These are phyloP conservation scores for Nigrograna mackinnonii DNA, from an alignment of 2,329 filamentous ascomycete genomes.

Conservation along the genomic window DNA sequence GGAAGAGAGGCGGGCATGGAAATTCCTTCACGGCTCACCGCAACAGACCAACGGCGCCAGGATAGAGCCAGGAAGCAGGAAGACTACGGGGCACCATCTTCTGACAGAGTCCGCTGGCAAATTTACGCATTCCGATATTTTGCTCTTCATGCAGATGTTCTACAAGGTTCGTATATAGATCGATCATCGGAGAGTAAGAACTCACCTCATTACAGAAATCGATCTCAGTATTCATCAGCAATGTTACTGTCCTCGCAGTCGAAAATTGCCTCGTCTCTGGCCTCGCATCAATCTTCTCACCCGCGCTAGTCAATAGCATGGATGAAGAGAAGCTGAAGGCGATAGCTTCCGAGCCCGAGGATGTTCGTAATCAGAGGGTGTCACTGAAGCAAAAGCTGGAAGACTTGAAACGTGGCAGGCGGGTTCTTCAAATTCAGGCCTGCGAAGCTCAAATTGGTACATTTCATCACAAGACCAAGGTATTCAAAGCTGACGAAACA, in stretches of 20 bases:
- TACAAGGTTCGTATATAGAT: slow-evolving; percentile 20
- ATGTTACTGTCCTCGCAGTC: slow-evolving; percentile 26
- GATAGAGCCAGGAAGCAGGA: not conserved
- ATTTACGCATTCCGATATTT: slow-evolving; percentile 26
- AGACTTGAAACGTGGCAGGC: no score
- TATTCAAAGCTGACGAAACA: no score
- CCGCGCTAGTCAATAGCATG: slow-evolving; percentile 19
- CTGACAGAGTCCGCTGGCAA: slow-evolving; percentile 23
- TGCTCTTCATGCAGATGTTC: slow-evolving; percentile 28
- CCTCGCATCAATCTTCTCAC: slow-evolving; percentile 22
- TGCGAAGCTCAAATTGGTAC: no score
- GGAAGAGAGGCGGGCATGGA: slow-evolving; percentile 7
- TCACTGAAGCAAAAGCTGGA: no score
- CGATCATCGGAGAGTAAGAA: no score
- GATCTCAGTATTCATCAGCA: slow-evolving; percentile 28
- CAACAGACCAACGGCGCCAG: slow-evolving; percentile 10
- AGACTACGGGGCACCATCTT: slow-evolving; percentile 1
- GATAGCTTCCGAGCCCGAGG: slow-evolving; percentile 30
- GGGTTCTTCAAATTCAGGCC: no score
- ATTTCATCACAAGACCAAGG: no score
- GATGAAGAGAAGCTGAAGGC: slow-evolving; percentile 18
- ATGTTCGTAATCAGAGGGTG: no score
- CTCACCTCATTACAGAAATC: slow-evolving; percentile 16
- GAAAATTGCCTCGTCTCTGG: slow-evolving; percentile 27
- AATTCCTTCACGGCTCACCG: not conserved